These are phyloP conservation scores for Sarocladium oryzae DNA, from an alignment of 2,329 filamentous ascomycete genomes.

Conservation along the genomic window DNA sequence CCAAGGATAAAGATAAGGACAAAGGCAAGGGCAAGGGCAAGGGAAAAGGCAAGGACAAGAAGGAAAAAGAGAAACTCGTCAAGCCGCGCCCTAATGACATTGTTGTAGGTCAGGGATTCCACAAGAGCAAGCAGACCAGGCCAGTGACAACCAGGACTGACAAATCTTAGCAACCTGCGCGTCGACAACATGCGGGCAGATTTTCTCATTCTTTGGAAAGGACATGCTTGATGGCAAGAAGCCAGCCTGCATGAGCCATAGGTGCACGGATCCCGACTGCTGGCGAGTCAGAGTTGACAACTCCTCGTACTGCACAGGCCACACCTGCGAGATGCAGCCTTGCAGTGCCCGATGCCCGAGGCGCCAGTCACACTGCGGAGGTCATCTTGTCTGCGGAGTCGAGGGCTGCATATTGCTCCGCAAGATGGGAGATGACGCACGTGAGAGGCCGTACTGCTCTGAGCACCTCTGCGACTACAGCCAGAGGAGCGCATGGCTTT, in stretches of 20 bases:
- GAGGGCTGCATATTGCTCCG: neutral
- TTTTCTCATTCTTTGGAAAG: neutral
- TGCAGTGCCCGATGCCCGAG: neutral
- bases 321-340: neutral
- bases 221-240: neutral
- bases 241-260: neutral
- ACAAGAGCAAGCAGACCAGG: neutral
- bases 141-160: neutral
- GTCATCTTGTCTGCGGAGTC: neutral
- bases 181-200: neutral
- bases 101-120: neutral
- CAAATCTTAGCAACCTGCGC: neutral
- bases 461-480: neutral
- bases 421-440: neutral
- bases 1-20: neutral
- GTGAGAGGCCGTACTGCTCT: neutral
- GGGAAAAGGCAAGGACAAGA: slow-evolving; percentile 35
- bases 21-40: slow-evolving; percentile 18
- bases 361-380: neutral
- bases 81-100: slow-evolving; percentile 24
- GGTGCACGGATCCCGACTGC: neutral
- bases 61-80: slow-evolving; percentile 34
- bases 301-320: neutral
- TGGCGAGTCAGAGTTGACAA: neutral
- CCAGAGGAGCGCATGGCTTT: neutral